Conservation (phyloP, 2,329 filamentous ascomycete genomes). For the Alternaria sp. region DNA sequence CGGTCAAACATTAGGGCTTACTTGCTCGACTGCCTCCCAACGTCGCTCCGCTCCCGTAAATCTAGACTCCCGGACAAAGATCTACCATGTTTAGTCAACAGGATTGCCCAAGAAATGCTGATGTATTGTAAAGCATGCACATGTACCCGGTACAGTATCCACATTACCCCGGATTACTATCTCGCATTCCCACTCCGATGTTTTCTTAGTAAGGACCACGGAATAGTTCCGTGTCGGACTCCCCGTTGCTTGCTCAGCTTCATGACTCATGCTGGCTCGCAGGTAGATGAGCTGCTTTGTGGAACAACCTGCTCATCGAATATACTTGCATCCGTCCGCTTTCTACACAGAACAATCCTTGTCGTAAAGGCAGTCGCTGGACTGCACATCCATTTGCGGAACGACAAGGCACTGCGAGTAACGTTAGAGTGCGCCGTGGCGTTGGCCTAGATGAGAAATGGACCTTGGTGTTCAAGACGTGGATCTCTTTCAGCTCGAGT, state of each 20-base stretch:
- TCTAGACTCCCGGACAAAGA: not conserved
- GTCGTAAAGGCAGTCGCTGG: no score
- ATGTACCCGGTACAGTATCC: no score
- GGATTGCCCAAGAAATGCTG: not conserved
- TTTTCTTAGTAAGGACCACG: not conserved
- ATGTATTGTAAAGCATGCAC: no score
- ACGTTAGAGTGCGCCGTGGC: no score
- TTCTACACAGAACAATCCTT: no score
- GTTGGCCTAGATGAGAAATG: no score
- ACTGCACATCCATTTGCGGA: no score
- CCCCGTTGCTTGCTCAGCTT: not conserved
- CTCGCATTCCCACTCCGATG: not conserved
- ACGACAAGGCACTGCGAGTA: no score
- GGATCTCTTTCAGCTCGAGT: not conserved
- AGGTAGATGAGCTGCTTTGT: not conserved
- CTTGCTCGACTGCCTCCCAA: not conserved
- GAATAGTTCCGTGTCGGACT: not conserved
- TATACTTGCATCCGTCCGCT: not conserved
- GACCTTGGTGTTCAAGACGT: not conserved
- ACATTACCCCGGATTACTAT: not conserved
- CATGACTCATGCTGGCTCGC: not conserved
- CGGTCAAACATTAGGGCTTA: not conserved
- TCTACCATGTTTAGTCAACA: constrained; percentile 1
- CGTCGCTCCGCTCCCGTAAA: not conserved
- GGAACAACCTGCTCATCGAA: not conserved